These are phyloP conservation scores for Chloris gayana DNA, from an alignment of 176 grass and related monocot species.

Conservation along the genomic window DNA sequence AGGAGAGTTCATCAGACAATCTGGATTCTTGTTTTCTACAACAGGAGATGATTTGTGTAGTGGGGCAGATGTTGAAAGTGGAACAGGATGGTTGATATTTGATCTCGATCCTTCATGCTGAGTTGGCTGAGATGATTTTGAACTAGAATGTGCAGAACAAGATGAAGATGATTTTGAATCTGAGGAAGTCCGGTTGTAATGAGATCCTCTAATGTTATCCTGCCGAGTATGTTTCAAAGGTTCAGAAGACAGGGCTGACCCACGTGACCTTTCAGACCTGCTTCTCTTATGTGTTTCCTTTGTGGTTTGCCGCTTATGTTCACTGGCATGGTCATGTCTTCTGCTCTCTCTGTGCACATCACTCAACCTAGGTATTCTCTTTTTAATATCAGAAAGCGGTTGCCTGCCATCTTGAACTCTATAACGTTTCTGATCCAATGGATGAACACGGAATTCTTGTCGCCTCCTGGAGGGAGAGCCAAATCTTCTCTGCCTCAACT, in stretches of 20 bases:
- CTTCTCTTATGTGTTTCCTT: slow-evolving; percentile 37
- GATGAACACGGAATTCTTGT: slow-evolving; percentile 37
- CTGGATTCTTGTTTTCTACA: slow-evolving; percentile 17
- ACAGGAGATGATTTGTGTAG: slow-evolving; percentile 28
- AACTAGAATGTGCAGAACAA: slow-evolving; percentile 58
- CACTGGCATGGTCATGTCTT: neutral
- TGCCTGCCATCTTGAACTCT: slow-evolving; percentile 33
- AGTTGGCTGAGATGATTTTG: slow-evolving; percentile 51
- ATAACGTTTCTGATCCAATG: slow-evolving; percentile 9
- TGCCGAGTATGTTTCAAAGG: slow-evolving; percentile 28
- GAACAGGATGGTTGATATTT: slow-evolving; percentile 36
- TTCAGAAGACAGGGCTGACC: slow-evolving; percentile 40
- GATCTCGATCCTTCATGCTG: slow-evolving; percentile 41
- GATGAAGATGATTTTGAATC: slow-evolving; percentile 41
- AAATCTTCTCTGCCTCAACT: slow-evolving; percentile 38
- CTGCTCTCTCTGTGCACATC: slow-evolving; percentile 21
- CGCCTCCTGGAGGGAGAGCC: slow-evolving; percentile 26
- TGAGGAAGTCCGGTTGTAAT: slow-evolving; percentile 23
- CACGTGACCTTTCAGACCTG: slow-evolving; percentile 35
- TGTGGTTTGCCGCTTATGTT: slow-evolving; percentile 20
- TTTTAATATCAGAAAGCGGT: slow-evolving; percentile 39
- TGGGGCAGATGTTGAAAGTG: slow-evolving; percentile 40
- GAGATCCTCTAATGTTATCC: slow-evolving; percentile 1
- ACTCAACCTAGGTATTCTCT: neutral
- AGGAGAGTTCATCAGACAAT: slow-evolving; percentile 8